Percentiles rank a stretch among this genome's conserved stretches.
Conservation (phyloP, 495 filamentous ascomycete genomes). For the Neurospora terricola region DNA sequence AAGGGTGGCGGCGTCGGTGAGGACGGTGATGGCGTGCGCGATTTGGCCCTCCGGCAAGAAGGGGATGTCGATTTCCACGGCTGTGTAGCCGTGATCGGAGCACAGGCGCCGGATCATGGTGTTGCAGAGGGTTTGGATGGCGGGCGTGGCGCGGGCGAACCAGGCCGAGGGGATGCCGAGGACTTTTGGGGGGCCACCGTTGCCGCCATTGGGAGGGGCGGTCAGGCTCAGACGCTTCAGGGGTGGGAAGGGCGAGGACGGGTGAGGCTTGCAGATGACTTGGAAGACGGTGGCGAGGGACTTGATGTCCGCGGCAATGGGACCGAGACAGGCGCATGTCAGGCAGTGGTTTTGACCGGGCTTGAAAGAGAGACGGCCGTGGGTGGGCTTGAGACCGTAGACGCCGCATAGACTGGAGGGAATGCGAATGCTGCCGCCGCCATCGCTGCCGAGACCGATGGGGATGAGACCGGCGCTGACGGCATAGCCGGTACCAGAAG, state of each 20-base stretch:
- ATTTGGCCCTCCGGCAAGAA: constrained; percentile 63
- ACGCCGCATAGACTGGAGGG: constrained; percentile 70
- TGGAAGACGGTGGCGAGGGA: constrained; percentile 66
- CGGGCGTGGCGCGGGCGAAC: constrained; percentile 56
- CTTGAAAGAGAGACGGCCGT: constrained; percentile 54
- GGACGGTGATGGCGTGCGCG: constrained; percentile 72
- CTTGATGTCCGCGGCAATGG: constrained; percentile 61
- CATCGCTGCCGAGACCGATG: constrained; percentile 73
- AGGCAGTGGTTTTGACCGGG: constrained; percentile 52
- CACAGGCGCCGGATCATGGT: constrained; percentile 47
- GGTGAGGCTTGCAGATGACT: constrained; percentile 61
- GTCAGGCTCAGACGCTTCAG: constrained; percentile 8
- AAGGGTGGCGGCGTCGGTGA: constrained; percentile 51
- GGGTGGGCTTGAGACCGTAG: constrained; percentile 74
- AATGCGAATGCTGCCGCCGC: constrained; percentile 73
- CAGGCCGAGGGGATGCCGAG: constrained; percentile 64
- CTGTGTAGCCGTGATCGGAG: constrained; percentile 44
- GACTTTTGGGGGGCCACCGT: constrained; percentile 14
- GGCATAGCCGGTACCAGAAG: constrained; percentile 68
- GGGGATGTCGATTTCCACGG: constrained; percentile 62
- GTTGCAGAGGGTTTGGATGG: constrained; percentile 51
- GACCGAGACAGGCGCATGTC: constrained; percentile 57
- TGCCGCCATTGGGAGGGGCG: not conserved
- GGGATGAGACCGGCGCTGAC: constrained; percentile 64
- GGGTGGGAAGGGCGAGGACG: constrained; percentile 41